Percentiles rank a stretch among this genome's conserved stretches.
Conservation (phyloP, 129 eudicot species). For the Scalesia atractyloides region DNA sequence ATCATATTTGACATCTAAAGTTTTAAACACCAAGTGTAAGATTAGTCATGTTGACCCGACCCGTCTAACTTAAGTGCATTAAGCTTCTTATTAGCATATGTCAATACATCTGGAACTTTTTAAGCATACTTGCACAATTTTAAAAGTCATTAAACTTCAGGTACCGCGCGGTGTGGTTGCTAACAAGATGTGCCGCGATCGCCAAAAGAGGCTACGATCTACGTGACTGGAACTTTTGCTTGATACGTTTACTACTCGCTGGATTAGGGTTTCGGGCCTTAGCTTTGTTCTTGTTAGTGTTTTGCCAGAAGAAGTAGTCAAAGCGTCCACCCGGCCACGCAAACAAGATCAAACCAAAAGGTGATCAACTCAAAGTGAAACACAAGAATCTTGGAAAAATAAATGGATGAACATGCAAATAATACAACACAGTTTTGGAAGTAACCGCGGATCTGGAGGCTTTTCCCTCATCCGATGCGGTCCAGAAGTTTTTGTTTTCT, state of each 20-base stretch:
- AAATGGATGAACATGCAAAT: neutral
- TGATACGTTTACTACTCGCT: conserved; percentile 43
- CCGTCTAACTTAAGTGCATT: neutral
- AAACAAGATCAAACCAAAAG: conserved; percentile 18
- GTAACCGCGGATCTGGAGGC: too few species aligned
- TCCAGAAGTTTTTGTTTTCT: too few species aligned
- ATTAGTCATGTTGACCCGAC: neutral
- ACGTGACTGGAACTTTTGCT: conserved; percentile 54
- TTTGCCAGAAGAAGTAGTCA: conserved; percentile 73
- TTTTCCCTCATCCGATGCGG: too few species aligned
- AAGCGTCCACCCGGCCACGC: conserved; percentile 3
- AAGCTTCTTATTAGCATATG: neutral
- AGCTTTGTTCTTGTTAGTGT: conserved; percentile 68
- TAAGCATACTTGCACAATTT: neutral
- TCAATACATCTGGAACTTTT: neutral
- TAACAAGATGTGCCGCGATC: conserved; percentile 82
- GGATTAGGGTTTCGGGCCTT: conserved; percentile 53
- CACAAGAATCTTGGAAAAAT: conserved; percentile 16
- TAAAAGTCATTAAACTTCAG: conserved; percentile 34
- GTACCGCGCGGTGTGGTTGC: conserved; percentile 83
- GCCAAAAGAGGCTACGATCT: conserved; percentile 56
- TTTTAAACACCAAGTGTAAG: neutral
- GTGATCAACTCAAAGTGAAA: conserved; percentile 10
- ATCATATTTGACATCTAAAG: neutral
- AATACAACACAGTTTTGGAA: too few species aligned